These are phyloP conservation scores for Borovskyia barvae DNA, from an alignment of 208 protist species.

Conservation along the genomic window DNA sequence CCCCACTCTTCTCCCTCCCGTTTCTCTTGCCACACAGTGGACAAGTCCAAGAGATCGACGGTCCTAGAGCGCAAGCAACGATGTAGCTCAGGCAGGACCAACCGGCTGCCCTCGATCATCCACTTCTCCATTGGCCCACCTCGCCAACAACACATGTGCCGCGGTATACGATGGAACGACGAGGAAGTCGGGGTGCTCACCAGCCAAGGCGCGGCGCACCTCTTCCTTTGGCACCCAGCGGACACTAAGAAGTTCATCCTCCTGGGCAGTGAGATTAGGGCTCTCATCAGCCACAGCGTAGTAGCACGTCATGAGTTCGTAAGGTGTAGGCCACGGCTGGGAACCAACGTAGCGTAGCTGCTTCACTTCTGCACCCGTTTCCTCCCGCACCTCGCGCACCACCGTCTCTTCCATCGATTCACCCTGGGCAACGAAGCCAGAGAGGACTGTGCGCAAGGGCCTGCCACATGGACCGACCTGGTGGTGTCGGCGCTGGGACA, in stretches of 20 bases:
- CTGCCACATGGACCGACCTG: not conserved
- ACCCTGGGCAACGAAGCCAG: constrained; percentile 46
- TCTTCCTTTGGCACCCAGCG: constrained; percentile 46
- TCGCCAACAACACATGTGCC: constrained; percentile 24
- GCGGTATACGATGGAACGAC: constrained; percentile 24
- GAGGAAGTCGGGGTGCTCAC: constrained; percentile 26
- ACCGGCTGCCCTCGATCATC: constrained; percentile 15
- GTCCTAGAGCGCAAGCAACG: too few relatives aligned
- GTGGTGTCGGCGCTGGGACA: constrained; percentile 28
- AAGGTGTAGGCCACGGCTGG: constrained; percentile 49
- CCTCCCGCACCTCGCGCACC: constrained; percentile 51
- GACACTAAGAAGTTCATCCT: constrained; percentile 36
- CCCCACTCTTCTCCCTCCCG: too few relatives aligned
- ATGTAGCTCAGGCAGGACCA: not conserved
- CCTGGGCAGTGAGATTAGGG: constrained; percentile 17
- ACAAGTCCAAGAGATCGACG: too few relatives aligned
- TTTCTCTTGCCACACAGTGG: too few relatives aligned
- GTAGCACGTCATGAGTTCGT: constrained; percentile 51
- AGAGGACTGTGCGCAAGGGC: constrained; percentile 32
- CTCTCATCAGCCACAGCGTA: constrained; percentile 49
- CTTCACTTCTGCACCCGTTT: constrained; percentile 39
- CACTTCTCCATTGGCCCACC: constrained; percentile 34
- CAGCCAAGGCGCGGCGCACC: constrained; percentile 29
- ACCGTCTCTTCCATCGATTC: constrained; percentile 60
- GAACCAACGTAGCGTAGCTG: constrained; percentile 50